Conservation (phyloP, 2,329 filamentous ascomycete species). For the Onygenales sp. region DNA sequence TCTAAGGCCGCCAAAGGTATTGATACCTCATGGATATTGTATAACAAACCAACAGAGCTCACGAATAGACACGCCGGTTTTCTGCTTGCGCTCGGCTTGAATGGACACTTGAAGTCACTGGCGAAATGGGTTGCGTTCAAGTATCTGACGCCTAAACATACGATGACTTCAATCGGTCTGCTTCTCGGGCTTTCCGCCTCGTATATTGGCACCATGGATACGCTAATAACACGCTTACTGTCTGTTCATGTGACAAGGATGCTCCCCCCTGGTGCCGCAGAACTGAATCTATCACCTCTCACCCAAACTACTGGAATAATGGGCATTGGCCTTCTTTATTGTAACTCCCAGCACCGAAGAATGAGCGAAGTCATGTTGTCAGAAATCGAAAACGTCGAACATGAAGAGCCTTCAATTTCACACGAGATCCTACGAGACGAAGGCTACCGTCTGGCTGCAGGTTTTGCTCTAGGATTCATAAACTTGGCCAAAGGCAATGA, state of each 20-base stretch:
- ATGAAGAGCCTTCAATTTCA: constrained; percentile 57
- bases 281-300: constrained; percentile 83
- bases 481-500: constrained; percentile 88
- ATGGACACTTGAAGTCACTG: constrained; percentile 85
- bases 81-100: constrained; percentile 78
- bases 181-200: constrained; percentile 85
- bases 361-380: constrained; percentile 99
- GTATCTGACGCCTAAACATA: constrained; percentile 97
- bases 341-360: constrained; percentile 86
- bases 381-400: constrained; percentile 81
- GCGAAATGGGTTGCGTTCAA: constrained; percentile 99
- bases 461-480: constrained; percentile 87
- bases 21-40: constrained; percentile 97
- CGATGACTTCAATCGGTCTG: constrained; percentile 97
- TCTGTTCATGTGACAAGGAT: constrained; percentile 95
- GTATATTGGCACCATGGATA: constrained; percentile 95
- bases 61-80: constrained; percentile 97
- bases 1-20: constrained; percentile 85
- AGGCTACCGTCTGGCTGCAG: constrained; percentile 90
- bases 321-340: constrained; percentile 92
- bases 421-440: constrained; percentile 82
- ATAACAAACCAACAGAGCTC: constrained; percentile 88
- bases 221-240: constrained; percentile 79
- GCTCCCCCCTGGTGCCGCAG: constrained; percentile 82
- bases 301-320: constrained; percentile 95